These are phyloP conservation scores for Nothophytophthora sp. DNA, from an alignment of 352 stramenopile species.

Conservation along the genomic window DNA sequence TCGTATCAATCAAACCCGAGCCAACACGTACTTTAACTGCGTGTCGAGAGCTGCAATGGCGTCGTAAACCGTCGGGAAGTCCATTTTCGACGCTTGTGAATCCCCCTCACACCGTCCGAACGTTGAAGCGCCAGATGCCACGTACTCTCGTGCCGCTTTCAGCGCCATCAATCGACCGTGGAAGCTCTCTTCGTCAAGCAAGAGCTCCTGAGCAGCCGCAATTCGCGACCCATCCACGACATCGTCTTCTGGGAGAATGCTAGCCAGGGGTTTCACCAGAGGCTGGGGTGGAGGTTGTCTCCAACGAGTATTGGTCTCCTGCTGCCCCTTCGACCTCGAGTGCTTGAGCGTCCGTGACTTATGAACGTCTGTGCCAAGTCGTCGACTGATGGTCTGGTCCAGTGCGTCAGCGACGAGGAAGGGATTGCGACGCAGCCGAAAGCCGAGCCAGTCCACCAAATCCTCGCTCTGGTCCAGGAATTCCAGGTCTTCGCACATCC, in stretches of 20 bases:
- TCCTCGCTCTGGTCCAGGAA: conserved; percentile 41
- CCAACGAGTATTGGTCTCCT: conserved; percentile 3
- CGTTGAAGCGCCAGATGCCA: conserved; percentile 10
- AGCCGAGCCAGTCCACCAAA: conserved; percentile 57
- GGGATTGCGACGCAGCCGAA: conserved; percentile 51
- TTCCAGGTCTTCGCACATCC: conserved; percentile 55
- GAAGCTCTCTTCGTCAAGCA: conserved; percentile 57
- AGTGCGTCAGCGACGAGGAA: conserved; percentile 44
- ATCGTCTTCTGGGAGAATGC: conserved; percentile 51
- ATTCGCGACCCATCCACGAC: conserved; percentile 43
- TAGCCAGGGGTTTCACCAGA: conserved; percentile 45
- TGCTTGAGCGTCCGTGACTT: conserved; percentile 23
- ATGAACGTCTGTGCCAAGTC: conserved; percentile 15
- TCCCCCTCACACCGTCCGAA: background rate
- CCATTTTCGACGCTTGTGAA: no score
- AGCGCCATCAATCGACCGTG: conserved; percentile 28
- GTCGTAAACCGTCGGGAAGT: conserved; percentile 23
- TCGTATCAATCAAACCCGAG: no score
- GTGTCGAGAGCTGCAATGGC: conserved; percentile 20
- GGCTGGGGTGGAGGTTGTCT: conserved; percentile 17
- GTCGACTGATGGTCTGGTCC: conserved; percentile 24
- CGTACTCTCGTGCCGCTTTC: conserved; percentile 12
- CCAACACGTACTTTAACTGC: conserved; percentile 22
- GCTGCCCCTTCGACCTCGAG: conserved; percentile 13
- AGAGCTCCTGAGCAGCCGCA: conserved; percentile 18